Evolutionary conservation across 345 rosid genomes (phyloP).

Genomic region (Melaleuca quinquenervia): DNA sequence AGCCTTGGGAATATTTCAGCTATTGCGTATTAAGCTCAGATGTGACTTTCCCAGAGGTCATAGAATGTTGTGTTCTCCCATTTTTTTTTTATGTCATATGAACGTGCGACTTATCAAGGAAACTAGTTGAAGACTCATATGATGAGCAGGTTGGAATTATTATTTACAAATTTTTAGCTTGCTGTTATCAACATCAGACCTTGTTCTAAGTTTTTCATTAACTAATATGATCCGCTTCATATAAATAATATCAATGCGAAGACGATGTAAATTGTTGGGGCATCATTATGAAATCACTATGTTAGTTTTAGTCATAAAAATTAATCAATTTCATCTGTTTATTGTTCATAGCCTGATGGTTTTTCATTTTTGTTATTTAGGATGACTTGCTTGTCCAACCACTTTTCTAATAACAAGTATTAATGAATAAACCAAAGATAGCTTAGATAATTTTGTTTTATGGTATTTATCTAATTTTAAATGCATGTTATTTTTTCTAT

Average conservation of each 20-base stretch:
- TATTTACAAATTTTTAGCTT: not conserved
- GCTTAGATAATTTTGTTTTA: not conserved
- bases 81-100: not conserved
- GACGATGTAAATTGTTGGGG: not conserved
- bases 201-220: not conserved
- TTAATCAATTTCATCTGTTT: not conserved
- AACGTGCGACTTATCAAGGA: not conserved
- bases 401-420: not conserved
- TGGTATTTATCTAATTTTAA: not conserved
- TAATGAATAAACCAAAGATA: not conserved
- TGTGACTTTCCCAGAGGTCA: not conserved
- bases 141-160: not conserved
- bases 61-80: not conserved
- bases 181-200: not conserved
- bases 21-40: not conserved
- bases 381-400: not conserved
- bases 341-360: not conserved
- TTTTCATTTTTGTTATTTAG: not conserved
- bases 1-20: not conserved
- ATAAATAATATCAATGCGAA: not conserved
- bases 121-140: not conserved
- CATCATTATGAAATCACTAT: not conserved
- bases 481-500: not conserved
- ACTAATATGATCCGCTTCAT: not conserved
- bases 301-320: not conserved